Conservation (phyloP, 192 early-diverging fungal species). For the Phlyctochytrium arcticum region DNA sequence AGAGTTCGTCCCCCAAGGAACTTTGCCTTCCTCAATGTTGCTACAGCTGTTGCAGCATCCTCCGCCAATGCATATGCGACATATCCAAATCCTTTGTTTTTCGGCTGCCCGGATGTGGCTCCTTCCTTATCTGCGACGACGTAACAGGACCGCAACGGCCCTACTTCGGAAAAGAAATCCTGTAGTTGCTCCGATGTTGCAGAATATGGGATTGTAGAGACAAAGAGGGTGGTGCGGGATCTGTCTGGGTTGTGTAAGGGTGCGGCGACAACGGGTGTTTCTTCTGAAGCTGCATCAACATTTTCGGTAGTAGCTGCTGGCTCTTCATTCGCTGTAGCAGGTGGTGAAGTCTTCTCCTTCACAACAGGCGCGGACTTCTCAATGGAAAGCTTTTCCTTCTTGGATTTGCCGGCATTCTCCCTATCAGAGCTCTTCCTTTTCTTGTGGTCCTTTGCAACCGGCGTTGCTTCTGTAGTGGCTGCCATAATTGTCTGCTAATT, state of each 20-base stretch:
- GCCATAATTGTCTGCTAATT: too few relatives aligned
- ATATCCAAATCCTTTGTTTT: slow-evolving; percentile 88
- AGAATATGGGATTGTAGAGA: slow-evolving; percentile 77
- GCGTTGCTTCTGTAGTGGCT: too few relatives aligned
- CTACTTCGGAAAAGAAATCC: slow-evolving; percentile 83
- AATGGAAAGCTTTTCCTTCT: too few relatives aligned
- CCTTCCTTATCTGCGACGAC: slow-evolving; percentile 64
- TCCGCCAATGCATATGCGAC: slow-evolving; percentile 79
- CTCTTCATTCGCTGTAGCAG: too few relatives aligned
- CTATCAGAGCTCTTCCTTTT: too few relatives aligned
- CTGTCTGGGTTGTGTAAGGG: not conserved
- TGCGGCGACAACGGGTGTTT: too few relatives aligned
- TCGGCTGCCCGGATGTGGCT: slow-evolving; percentile 35
- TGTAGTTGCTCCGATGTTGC: slow-evolving; percentile 81
- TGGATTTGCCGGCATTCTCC: too few relatives aligned
- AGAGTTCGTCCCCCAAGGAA: slow-evolving; percentile 70
- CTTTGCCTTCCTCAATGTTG: slow-evolving; percentile 67
- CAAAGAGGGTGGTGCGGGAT: slow-evolving; percentile 66
- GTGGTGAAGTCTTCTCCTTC: too few relatives aligned
- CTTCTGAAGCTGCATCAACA: too few relatives aligned
- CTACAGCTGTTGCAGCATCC: slow-evolving; percentile 75
- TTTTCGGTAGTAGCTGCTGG: too few relatives aligned
- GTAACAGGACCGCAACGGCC: slow-evolving; percentile 86
- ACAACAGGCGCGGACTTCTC: too few relatives aligned
- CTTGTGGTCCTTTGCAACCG: too few relatives aligned